Evolutionary conservation across 164 flowering plant species (phyloP), one percentile per base, ranked within the genome.

Genomic region (Saururus chinensis): DNA sequence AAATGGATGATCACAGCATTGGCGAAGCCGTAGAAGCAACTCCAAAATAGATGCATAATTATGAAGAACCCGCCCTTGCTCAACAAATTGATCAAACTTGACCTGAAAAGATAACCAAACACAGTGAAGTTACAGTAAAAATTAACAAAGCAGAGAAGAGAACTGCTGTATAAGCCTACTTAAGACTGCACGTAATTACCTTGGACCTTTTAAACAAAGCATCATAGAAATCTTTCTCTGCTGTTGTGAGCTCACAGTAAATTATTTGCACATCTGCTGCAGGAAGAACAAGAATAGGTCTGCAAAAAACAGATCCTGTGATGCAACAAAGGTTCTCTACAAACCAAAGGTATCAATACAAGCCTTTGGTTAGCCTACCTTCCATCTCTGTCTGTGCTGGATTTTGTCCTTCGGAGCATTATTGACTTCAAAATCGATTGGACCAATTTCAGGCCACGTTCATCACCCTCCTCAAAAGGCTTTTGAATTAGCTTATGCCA

Each of bases 1-100:
- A 76, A 86, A 93, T 54, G 99, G 99, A 75, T 93, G 99, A 71
- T 93, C 97, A 78, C 99, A 93, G 72, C 99, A 93, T 74, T 93
- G 99, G 35, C 97, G 97, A 71, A 93, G 99, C 68, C 99, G 97
- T 66, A 95, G 77, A 64, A 95, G 92, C 63, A 95, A 76, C 81
- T 95, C 99, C 83, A 95, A 73, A 69, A 93, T 93, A 53, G 97
- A 90, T 55, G 99, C 99, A 78, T 93, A 93, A 78, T 93, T 93
- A 70, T 93, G 97, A 70, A 90, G 92, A 65, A 90, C 93, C 30
- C 87, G 78, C 48, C 99, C 99, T 88, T 95, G 93, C 79, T 88
- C 92, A 69, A 95, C 96, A 82, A 90, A 93, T 69, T 89, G 89
- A 74, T 93, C 84, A 75, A 93, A 93, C 73, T 93, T 93, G 53